Conservation (phyloP, 129 eudicot species). For the Centaurea solstitialis region DNA sequence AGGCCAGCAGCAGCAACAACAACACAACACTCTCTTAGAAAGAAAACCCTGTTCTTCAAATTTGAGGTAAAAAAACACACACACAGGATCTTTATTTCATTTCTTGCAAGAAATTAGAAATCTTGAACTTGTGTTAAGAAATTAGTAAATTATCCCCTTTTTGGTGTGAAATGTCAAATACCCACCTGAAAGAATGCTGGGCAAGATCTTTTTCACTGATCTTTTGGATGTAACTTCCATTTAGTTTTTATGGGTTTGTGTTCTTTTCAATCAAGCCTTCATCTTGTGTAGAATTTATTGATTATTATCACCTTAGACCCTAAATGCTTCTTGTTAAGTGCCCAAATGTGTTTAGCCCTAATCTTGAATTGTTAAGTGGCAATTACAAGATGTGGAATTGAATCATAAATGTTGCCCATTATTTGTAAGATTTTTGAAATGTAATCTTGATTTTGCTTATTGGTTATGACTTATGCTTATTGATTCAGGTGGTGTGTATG, state of each 20-base stretch:
- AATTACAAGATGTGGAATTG: background rate
- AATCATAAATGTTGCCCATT: background rate
- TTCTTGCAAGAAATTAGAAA: background rate
- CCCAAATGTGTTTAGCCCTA: background rate
- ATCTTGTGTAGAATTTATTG: slow-evolving; percentile 11
- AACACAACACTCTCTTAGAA: slow-evolving; percentile 20
- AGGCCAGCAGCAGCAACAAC: background rate
- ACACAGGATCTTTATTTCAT: slow-evolving; percentile 21
- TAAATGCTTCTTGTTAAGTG: background rate
- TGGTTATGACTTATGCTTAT: background rate
- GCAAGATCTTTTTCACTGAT: slow-evolving; percentile 5
- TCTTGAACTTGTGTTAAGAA: slow-evolving; percentile 16
- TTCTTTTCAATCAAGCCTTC: background rate
- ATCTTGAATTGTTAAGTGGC: background rate
- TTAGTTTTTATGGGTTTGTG: background rate
- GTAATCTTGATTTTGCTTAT: background rate
- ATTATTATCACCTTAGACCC: slow-evolving; percentile 14
- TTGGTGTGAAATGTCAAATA: background rate
- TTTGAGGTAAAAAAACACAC: slow-evolving; percentile 11
- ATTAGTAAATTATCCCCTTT: background rate
- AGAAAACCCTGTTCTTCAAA: background rate
- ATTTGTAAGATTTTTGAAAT: background rate
- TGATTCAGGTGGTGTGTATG: slow-evolving; percentile 41
- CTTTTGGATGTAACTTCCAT: background rate
- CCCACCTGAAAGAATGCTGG: background rate